These are phyloP conservation scores for Cyberlindnera misumaiensis DNA, from an alignment of 805 yeast genomes.

Conservation along the genomic window DNA sequence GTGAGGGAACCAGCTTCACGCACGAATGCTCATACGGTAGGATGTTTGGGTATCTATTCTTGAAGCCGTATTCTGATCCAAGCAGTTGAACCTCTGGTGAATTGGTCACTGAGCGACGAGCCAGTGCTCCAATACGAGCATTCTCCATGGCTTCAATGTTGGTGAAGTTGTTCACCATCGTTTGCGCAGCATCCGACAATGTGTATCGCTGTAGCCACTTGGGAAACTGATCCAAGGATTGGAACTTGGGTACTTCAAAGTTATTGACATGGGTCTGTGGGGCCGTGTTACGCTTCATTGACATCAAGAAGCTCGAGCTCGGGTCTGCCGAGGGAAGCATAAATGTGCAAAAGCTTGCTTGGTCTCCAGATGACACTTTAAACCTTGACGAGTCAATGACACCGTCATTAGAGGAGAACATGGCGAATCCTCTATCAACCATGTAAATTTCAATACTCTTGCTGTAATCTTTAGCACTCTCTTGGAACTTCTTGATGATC, in stretches of 20 bases:
- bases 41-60: slow-evolving; percentile 76
- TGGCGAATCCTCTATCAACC: slow-evolving; percentile 18
- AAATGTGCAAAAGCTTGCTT: slow-evolving; percentile 14
- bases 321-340: slow-evolving; percentile 21
- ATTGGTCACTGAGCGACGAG: slow-evolving; percentile 7
- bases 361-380: slow-evolving; percentile 1
- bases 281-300: slow-evolving; percentile 16
- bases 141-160: slow-evolving; percentile 31
- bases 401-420: slow-evolving; percentile 7
- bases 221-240: slow-evolving; percentile 20
- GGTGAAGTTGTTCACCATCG: slow-evolving; percentile 23
- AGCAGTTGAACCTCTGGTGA: slow-evolving; percentile 26
- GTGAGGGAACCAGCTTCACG: slow-evolving; percentile 30
- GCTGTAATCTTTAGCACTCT: slow-evolving; percentile 6
- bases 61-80: slow-evolving; percentile 63
- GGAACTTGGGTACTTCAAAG: slow-evolving; percentile 10
- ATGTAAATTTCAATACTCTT: slow-evolving; percentile 13
- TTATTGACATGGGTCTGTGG: slow-evolving; percentile 8
- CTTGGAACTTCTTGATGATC: slow-evolving; percentile 21
- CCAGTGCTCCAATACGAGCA: slow-evolving; percentile 18
- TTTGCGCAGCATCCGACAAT: slow-evolving; percentile 14
- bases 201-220: slow-evolving; percentile 42
- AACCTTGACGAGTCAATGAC: slow-evolving; percentile 13
- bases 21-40: slow-evolving; percentile 59
- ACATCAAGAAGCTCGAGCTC: slow-evolving; percentile 16